Base-by-base conservation (phyloP, 1,284 basidiomycete species). In the Leccinum huronense region DNA sequence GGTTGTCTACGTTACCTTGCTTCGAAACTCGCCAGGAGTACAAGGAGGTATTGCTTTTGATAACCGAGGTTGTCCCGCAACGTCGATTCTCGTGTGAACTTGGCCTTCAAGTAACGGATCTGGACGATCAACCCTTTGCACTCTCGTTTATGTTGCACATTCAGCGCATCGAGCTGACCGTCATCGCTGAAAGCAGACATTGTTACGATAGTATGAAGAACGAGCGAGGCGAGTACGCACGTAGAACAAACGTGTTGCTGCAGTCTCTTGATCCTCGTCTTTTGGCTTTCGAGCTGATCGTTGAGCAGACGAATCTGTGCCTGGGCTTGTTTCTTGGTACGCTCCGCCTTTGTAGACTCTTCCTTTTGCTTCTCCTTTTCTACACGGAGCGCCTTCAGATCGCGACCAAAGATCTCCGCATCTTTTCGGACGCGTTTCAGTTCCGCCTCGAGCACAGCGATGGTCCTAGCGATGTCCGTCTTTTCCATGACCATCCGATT, bases 81-180 rank as follows among this genome's bases (percentile, higher is more conserved):
- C 1, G 84, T 83, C 27, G 88, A 86, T 78, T 99, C 97, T 38
- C 97, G 84, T 1, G 86, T 90, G 77, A 91, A 96, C 73, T 94
- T 94, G 57, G 91, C 90, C 76, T 98, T 97, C 67, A 98, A 84
- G 77, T 98, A 98, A 58, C 85, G 85, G 67, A 98, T 95, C 75
- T 97, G 91, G 3, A 93, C 84, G 63, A 96, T 84, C 23, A 96
- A 80, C 13, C 94, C 94, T 73, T 95, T 94, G 79, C 90, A 91
- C 76, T 96, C 94, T 66, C 86, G 85, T 64, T 89, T 91, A 75
- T 96, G 93, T 72, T 87, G 86, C 3, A 79, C 67, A 69, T 84
- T 88, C 67, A 95, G 71, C 4, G 77, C 77, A 3, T 81, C 79
- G 8, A 91, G 68, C 69, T 86, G 82, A 11, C 69, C 68, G 5